phyloP scores from a whole-genome alignment of 176 grass and related monocot genomes.

The Aechmea fasciata region DNA sequence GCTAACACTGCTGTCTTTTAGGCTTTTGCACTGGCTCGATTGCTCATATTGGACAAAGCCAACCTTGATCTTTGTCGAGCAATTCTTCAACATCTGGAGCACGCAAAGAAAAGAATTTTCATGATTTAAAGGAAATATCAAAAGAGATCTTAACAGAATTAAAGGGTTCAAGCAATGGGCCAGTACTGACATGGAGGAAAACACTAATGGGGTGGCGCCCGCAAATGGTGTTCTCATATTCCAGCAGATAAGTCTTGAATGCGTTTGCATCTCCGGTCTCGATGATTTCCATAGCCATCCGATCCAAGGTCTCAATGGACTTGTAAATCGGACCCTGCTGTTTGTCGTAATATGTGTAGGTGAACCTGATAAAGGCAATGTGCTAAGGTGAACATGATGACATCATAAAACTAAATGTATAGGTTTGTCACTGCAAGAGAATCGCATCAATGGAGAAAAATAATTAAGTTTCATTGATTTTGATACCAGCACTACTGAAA shows the following conservation, averaged over 20 bases:
- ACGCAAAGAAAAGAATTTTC: not conserved
- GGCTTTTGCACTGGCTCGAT: conserved; percentile 79
- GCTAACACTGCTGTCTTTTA: conserved; percentile 72
- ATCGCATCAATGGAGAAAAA: not conserved
- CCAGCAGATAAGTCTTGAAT: conserved; percentile 58
- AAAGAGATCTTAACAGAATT: not conserved
- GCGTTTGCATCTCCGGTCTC: conserved; percentile 63
- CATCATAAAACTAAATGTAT: not conserved
- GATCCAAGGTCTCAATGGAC: conserved; percentile 87
- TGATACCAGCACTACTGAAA: too few relatives aligned
- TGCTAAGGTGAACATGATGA: not conserved
- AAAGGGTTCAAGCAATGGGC: not conserved
- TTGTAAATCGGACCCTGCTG: conserved; percentile 71
- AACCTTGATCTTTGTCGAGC: conserved; percentile 57
- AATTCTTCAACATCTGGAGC: conserved; percentile 61
- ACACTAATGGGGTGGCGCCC: conserved; percentile 92
- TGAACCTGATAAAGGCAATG: conserved; percentile 47
- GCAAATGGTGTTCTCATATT: conserved; percentile 84
- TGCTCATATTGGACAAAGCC: conserved; percentile 84
- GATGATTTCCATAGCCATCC: conserved; percentile 90
- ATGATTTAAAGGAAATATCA: not conserved
- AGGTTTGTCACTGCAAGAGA: not conserved
- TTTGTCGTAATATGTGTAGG: conserved; percentile 83
- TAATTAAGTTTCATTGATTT: too few relatives aligned
- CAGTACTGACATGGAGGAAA: conserved; percentile 64